A percentile compares a stretch with the other conserved stretches of the same genome.
These are phyloP conservation scores for Phytophthora syringae DNA, from an alignment of 352 stramenopile species.

Conservation along the genomic window DNA sequence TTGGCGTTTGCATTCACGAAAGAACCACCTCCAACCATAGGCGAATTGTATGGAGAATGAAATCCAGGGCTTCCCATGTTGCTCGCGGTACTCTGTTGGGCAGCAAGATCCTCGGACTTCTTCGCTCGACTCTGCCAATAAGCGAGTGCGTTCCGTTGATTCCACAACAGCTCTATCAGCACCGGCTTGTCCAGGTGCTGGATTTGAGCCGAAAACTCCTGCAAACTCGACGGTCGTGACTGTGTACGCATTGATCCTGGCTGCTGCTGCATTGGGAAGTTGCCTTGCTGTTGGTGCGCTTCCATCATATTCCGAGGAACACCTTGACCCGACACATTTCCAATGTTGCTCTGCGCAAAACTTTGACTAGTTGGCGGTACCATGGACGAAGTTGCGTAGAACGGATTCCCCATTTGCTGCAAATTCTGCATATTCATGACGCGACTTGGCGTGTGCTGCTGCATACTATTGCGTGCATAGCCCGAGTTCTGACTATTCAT, in stretches of 20 bases:
- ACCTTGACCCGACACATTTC: conserved; percentile 19
- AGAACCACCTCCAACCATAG: conserved; percentile 22
- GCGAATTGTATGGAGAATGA: conserved; percentile 47
- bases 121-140: conserved; percentile 64
- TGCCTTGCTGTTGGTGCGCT: conserved; percentile 19
- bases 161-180: conserved; percentile 81
- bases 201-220: conserved; percentile 73
- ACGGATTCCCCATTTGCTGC: conserved; percentile 27
- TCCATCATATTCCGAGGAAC: conserved; percentile 34
- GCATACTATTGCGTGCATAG: conserved; percentile 16
- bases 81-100: conserved; percentile 21
- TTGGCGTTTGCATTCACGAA: conserved; percentile 41
- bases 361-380: conserved; percentile 23
- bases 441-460: conserved; percentile 18
- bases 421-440: conserved; percentile 24
- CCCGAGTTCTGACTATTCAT: conserved; percentile 38
- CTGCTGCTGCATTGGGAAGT: conserved; percentile 31
- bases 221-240: conserved; percentile 37
- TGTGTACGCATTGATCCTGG: conserved; percentile 38
- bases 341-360: conserved; percentile 24
- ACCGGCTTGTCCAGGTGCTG: conserved; percentile 70
- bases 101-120: conserved; percentile 58
- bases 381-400: conserved; percentile 15
- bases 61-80: conserved; percentile 25
- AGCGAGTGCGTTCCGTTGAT: conserved; percentile 63